Evolutionary conservation across 257 asterid species (phyloP).

Genomic region (Hygrophila difformis): DNA sequence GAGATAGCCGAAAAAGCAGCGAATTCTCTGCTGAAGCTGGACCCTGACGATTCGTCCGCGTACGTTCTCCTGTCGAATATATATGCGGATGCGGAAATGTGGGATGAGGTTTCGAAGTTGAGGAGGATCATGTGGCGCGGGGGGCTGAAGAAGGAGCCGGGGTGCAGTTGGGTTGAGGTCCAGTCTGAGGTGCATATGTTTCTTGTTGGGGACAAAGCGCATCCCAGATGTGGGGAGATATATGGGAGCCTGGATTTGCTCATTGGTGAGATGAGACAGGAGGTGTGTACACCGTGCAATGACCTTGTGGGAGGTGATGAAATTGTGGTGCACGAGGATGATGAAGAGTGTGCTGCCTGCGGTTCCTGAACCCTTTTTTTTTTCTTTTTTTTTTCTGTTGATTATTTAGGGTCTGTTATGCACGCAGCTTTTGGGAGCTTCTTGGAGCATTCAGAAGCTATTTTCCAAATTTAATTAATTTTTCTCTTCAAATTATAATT

Average conservation of each 20-base stretch:
- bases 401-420: too few relatives aligned
- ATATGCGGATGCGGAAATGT: conserved; percentile 85
- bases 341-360: conserved; percentile 12
- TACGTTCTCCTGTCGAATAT: conserved; percentile 65
- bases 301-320: conserved; percentile 15
- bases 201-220: conserved; percentile 79
- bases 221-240: conserved; percentile 61
- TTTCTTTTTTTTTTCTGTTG: neutral
- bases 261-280: conserved; percentile 52
- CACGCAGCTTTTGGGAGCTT: too few relatives aligned
- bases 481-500: too few relatives aligned
- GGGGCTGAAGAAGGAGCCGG: conserved; percentile 71
- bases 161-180: conserved; percentile 91
- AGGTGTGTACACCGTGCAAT: conserved; percentile 10
- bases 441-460: too few relatives aligned
- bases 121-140: conserved; percentile 60
- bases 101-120: conserved; percentile 64
- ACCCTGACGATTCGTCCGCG: conserved; percentile 74
- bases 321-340: conserved; percentile 13
- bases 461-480: too few relatives aligned
- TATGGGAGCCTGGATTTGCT: conserved; percentile 39
- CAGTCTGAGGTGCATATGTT: conserved; percentile 78
- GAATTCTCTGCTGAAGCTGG: conserved; percentile 42
- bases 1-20: conserved; percentile 89
- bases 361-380: conserved; percentile 16